Percentiles rank a stretch among this genome's conserved stretches.
These are phyloP conservation scores for Coniochaeta sp. DNA, from an alignment of 2,329 filamentous ascomycete genomes.

Conservation along the genomic window DNA sequence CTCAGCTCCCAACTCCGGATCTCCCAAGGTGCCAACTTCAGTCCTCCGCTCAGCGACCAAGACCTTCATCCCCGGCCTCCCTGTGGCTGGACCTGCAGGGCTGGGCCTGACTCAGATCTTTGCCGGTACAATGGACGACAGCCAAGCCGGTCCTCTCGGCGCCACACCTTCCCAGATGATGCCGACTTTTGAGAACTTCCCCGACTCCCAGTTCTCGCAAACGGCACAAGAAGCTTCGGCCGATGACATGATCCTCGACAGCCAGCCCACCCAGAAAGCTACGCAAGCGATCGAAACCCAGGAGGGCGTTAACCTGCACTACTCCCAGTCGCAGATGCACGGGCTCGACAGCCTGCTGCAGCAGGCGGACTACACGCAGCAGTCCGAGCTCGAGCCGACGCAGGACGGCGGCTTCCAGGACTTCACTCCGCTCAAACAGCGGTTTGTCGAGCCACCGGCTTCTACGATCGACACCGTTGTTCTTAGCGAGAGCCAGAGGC, in stretches of 20 bases:
- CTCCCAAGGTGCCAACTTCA: slow-evolving; percentile 52
- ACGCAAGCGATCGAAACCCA: slow-evolving; percentile 28
- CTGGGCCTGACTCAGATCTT: slow-evolving; percentile 86
- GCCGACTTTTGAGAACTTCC: slow-evolving; percentile 50
- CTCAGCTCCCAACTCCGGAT: slow-evolving; percentile 32
- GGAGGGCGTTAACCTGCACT: slow-evolving; percentile 35
- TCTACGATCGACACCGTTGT: slow-evolving; percentile 69
- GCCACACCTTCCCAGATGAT: slow-evolving; percentile 40
- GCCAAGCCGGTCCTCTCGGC: slow-evolving; percentile 29
- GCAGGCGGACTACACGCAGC: slow-evolving; percentile 46
- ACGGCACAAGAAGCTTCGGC: slow-evolving; percentile 43
- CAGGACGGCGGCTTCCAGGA: slow-evolving; percentile 74
- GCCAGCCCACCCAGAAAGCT: slow-evolving; percentile 33
- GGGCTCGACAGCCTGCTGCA: slow-evolving; percentile 50
- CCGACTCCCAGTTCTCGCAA: slow-evolving; percentile 56
- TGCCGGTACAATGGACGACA: slow-evolving; percentile 76
- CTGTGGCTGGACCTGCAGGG: slow-evolving; percentile 52
- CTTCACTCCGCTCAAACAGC: slow-evolving; percentile 62
- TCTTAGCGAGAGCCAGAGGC: slow-evolving; percentile 27
- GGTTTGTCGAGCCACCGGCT: slow-evolving; percentile 56
- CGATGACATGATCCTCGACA: slow-evolving; percentile 45
- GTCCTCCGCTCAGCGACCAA: slow-evolving; percentile 64
- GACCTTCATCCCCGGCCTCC: slow-evolving; percentile 62
- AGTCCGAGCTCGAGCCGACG: slow-evolving; percentile 67
- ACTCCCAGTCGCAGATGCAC: slow-evolving; percentile 54